A percentile compares a stretch with the other conserved stretches of the same genome.
phyloP scores from a whole-genome alignment of 805 yeast species.

The Yamadazyma laniorum region DNA sequence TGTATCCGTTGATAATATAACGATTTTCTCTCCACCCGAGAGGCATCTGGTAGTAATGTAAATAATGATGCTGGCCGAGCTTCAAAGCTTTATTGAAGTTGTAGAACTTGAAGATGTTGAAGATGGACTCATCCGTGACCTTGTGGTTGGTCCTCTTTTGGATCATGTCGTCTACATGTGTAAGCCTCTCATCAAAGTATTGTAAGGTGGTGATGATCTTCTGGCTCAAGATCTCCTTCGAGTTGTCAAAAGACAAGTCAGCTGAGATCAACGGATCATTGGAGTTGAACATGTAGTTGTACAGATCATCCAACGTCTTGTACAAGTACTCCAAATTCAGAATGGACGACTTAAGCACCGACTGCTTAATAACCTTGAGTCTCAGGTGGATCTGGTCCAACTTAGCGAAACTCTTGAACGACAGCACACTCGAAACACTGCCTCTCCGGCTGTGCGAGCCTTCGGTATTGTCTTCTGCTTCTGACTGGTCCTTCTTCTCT shows the following conservation, averaged over 20 bases:
- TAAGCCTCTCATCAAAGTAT: constrained; percentile 40
- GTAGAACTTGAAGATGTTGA: constrained; percentile 34
- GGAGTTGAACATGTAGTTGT: constrained; percentile 32
- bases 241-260: constrained; percentile 14
- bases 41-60: constrained; percentile 86
- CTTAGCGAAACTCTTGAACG: constrained; percentile 33
- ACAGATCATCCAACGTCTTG: constrained; percentile 41
- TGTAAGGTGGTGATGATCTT: constrained; percentile 43
- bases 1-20: constrained; percentile 77
- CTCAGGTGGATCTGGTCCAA: constrained; percentile 36
- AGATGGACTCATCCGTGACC: constrained; percentile 26
- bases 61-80: constrained; percentile 38
- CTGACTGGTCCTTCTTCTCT: background rate
- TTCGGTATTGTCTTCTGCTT: constrained; percentile 3
- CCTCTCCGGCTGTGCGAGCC: constrained; percentile 18
- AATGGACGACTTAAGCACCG: constrained; percentile 35
- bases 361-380: constrained; percentile 32
- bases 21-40: constrained; percentile 92
- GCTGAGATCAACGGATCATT: constrained; percentile 12
- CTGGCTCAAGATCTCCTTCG: constrained; percentile 29
- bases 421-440: constrained; percentile 27
- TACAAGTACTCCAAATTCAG: constrained; percentile 40
- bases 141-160: constrained; percentile 31
- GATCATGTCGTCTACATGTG: constrained; percentile 37
- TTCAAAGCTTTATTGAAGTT: constrained; percentile 41